Conservation (phyloP, 768 basidiomycete genomes). For the Mycena pura region DNA sequence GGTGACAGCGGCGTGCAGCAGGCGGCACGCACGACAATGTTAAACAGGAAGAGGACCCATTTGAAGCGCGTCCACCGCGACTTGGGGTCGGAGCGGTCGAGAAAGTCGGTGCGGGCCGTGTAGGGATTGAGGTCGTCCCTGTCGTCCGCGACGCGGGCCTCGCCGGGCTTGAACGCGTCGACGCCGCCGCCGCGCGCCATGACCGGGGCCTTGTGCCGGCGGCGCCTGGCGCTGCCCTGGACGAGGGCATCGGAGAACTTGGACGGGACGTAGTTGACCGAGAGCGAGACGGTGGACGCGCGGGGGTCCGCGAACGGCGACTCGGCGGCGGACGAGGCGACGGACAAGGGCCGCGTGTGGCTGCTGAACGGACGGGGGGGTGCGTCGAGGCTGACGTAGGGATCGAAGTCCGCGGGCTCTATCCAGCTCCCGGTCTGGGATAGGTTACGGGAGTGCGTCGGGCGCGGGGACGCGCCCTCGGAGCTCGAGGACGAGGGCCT, state of each 20-base stretch:
- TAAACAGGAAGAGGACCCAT: constrained; percentile 18
- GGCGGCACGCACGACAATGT: constrained; percentile 1
- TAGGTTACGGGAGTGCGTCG: background rate
- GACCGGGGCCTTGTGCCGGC: background rate
- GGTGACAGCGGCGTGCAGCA: background rate
- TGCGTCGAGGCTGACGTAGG: background rate
- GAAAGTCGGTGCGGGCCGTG: background rate
- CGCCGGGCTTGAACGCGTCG: constrained; percentile 17
- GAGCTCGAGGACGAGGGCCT: constrained; percentile 2
- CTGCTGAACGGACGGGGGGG: no score
- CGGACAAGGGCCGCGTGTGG: no score
- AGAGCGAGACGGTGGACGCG: constrained; percentile 11
- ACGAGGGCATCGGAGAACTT: constrained; percentile 15
- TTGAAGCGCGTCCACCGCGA: constrained; percentile 24
- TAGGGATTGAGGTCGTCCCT: constrained; percentile 16
- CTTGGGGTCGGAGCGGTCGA: constrained; percentile 14
- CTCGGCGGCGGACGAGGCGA: no score
- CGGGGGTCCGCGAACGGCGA: background rate
- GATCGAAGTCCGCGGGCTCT: constrained; percentile 18
- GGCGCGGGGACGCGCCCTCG: background rate
- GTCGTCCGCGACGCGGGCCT: constrained; percentile 22
- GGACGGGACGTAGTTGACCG: constrained; percentile 16
- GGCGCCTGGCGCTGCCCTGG: background rate
- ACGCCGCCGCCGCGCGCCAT: constrained; percentile 18
- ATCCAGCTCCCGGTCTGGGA: constrained; percentile 15